Evolutionary conservation across 371 early-diverging fungal genomes (phyloP), one percentile per base, ranked within the genome.

Genomic region (Apophysomyces ossiformis): DNA sequence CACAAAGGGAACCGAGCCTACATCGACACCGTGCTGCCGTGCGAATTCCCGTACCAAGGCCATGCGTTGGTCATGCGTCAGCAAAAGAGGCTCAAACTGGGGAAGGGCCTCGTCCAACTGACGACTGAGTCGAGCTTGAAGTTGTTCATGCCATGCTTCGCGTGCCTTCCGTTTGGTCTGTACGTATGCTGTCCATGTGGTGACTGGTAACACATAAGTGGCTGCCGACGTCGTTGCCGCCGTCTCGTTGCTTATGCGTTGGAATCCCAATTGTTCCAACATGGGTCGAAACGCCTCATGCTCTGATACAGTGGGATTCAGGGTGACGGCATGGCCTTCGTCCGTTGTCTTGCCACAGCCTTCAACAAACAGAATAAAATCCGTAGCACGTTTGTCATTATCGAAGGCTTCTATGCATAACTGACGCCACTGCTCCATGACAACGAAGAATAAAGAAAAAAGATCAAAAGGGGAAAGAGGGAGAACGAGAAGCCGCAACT

Each of bases 351-450:
- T 32, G 15, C 66, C 66, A 43, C 63, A 65, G 5, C 63, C 60
- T 16, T 77, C 74, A 11, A 77, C 18, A 61, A 68, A 74, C 5
- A 77, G 18, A 7, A 77, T 57, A n/a, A 74, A 54, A 32, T 77
- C 66, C 41, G 63, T 69, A 21, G 74, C 67, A 35, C 18, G 21
- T 36, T 43, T 16, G 43, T 77, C 69, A 32, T 66, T 64, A 18
- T 72, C 62, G 57, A 77, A 77, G 3, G 70, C 74, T 2, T 66
- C 57, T 8, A 43, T 32, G 61, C 71, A 71, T n/a, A 69, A 50
- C 4, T 59, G 47, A 4, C 47, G 35, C 77, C 77, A 77, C 21
- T 46, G 56, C 9, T 71, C 69, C 70, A 70, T 70, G 41, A 44
- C 41, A 54, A 32, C 18, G 13, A 58, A 64, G 38, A 58, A 45